phyloP scores from a whole-genome alignment of 164 flowering plant species.

The Houttuynia cordata region DNA sequence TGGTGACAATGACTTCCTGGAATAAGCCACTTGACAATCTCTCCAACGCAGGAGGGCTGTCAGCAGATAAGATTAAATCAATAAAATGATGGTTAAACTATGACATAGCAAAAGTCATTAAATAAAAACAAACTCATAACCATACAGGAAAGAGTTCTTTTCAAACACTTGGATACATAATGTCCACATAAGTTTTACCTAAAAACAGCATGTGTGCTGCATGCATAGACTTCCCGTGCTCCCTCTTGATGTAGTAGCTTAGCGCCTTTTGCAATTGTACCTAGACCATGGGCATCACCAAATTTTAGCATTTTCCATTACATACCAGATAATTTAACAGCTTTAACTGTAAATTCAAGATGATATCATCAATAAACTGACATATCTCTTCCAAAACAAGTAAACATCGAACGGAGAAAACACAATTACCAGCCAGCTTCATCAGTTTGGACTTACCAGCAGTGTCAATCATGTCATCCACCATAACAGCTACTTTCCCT shows the following conservation, averaged over 20 bases:
- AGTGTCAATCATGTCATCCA: slow-evolving; percentile 99
- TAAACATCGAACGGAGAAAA: background rate
- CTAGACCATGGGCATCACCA: slow-evolving; percentile 9
- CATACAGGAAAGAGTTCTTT: too few species aligned
- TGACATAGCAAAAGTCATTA: background rate
- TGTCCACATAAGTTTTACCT: slow-evolving; percentile 24
- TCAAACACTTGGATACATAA: background rate
- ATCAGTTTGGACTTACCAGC: slow-evolving; percentile 51
- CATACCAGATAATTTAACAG: background rate
- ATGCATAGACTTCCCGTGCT: slow-evolving; percentile 80
- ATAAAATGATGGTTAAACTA: background rate
- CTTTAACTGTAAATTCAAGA: background rate
- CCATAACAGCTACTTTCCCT: slow-evolving; percentile 98
- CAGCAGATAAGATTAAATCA: slow-evolving; percentile 1
- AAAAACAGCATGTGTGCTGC: slow-evolving; percentile 80
- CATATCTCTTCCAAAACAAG: background rate
- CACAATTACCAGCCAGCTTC: background rate
- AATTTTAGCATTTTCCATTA: background rate
- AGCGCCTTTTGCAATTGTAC: slow-evolving; percentile 77
- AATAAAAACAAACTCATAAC: background rate
- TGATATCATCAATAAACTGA: background rate
- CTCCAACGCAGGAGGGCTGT: slow-evolving; percentile 87
- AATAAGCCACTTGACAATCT: slow-evolving; percentile 75
- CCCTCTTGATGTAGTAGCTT: slow-evolving; percentile 69
- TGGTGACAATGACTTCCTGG: slow-evolving; percentile 84